These are phyloP conservation scores for Adiantum capillusveneris DNA, from an alignment of 75 land plant genomes.

Conservation along the genomic window DNA sequence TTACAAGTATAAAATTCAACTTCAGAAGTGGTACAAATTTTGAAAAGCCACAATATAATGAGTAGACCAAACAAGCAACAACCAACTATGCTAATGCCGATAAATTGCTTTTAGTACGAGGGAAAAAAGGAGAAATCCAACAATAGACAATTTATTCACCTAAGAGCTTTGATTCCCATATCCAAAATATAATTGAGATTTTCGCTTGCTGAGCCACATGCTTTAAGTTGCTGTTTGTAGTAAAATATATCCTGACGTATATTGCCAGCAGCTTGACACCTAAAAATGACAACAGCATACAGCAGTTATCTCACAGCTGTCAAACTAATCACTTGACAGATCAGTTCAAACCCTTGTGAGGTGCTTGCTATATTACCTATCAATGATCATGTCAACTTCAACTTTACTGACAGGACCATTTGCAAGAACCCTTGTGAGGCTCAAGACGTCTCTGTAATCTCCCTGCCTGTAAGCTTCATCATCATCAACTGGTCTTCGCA, in stretches of 20 bases:
- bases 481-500: constrained; percentile 25
- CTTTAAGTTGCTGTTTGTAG: constrained; percentile 53
- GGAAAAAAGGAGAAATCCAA: neutral
- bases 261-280: constrained; percentile 94
- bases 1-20: no score
- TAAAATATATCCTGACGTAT: constrained; percentile 67
- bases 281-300: constrained; percentile 21
- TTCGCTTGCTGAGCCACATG: constrained; percentile 36
- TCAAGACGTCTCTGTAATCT: constrained; percentile 89
- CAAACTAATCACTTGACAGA: no score
- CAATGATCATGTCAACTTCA: constrained; percentile 72
- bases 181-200: constrained; percentile 55
- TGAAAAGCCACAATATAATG: no score
- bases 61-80: no score
- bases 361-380: no score
- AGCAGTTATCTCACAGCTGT: no score
- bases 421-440: constrained; percentile 74
- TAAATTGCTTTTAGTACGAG: neutral
- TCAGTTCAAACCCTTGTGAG: no score
- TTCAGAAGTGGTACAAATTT: no score
- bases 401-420: constrained; percentile 86
- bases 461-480: constrained; percentile 64
- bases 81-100: no score
- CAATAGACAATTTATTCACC: constrained; percentile 28
- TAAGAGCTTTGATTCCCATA: constrained; percentile 91